Conservation (phyloP, 2,329 filamentous ascomycete species). For the Dothideomycetidae sp. region DNA sequence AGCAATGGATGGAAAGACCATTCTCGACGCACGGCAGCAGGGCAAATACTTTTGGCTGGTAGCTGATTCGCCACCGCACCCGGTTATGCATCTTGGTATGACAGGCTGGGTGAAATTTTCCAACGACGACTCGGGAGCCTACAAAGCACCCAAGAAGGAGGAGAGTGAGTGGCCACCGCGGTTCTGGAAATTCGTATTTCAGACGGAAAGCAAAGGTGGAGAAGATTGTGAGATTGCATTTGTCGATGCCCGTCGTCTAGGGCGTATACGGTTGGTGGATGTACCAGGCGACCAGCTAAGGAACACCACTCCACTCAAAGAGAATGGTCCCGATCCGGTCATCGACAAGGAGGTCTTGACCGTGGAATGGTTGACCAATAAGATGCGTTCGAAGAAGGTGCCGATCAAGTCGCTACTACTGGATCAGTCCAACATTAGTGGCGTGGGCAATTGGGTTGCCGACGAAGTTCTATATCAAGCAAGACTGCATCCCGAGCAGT, state of each 20-base stretch:
- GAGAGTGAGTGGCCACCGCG: constrained; percentile 67
- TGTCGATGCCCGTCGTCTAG: constrained; percentile 67
- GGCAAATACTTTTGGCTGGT: constrained; percentile 97
- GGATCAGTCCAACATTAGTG: constrained; percentile 77
- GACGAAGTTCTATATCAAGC: constrained; percentile 90
- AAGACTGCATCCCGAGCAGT: constrained; percentile 80
- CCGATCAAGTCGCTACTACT: constrained; percentile 81
- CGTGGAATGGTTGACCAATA: constrained; percentile 55
- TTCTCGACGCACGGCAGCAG: constrained; percentile 60
- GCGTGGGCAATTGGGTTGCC: constrained; percentile 94
- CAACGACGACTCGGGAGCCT: constrained; percentile 63
- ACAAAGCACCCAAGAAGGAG: constrained; percentile 45
- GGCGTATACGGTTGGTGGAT: constrained; percentile 66
- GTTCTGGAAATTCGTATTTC: constrained; percentile 76
- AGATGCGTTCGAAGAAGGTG: constrained; percentile 62
- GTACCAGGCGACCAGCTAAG: constrained; percentile 65
- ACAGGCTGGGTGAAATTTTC: constrained; percentile 78
- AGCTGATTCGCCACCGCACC: constrained; percentile 63
- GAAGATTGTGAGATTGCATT: constrained; percentile 56
- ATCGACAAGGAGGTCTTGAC: constrained; percentile 66
- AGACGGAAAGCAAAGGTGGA: constrained; percentile 20
- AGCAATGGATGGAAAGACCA: constrained; percentile 60
- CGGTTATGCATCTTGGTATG: constrained; percentile 43
- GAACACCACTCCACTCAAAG: constrained; percentile 60
- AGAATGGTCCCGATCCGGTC: constrained; percentile 90